These are phyloP conservation scores for Calonectria leucothoes DNA, from an alignment of 2,329 filamentous ascomycete genomes.

Conservation along the genomic window DNA sequence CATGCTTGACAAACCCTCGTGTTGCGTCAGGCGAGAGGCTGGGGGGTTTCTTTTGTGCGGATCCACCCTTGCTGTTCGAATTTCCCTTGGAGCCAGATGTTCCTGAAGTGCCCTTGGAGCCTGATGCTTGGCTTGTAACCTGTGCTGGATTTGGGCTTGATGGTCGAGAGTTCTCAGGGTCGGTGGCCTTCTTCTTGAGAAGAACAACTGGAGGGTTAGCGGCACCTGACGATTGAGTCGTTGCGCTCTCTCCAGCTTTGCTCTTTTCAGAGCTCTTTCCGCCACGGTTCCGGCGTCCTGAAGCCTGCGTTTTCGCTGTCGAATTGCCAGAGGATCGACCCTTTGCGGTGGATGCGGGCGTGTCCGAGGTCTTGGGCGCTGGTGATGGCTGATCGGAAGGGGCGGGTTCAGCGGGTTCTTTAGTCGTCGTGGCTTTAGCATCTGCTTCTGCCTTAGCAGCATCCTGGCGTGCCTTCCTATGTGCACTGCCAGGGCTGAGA, in stretches of 20 bases:
- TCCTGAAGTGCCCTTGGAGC: slow-evolving; percentile 34
- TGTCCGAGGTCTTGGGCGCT: slow-evolving; percentile 31
- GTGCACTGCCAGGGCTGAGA: slow-evolving; percentile 71
- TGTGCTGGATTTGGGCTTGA: slow-evolving; percentile 41
- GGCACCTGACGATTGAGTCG: slow-evolving; percentile 32
- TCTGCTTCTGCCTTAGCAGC: slow-evolving; percentile 67
- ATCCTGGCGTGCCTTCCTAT: slow-evolving; percentile 69
- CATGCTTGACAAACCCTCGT: slow-evolving; percentile 83
- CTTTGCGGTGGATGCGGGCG: slow-evolving; percentile 34
- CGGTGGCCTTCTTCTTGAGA: slow-evolving; percentile 52
- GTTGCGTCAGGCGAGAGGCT: slow-evolving; percentile 58
- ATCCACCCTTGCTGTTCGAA: slow-evolving; percentile 38
- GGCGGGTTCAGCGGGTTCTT: slow-evolving; percentile 42
- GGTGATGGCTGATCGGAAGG: slow-evolving; percentile 36
- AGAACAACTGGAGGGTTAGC: slow-evolving; percentile 53
- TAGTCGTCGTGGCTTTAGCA: slow-evolving; percentile 51
- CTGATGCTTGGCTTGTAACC: slow-evolving; percentile 45
- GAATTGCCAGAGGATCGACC: slow-evolving; percentile 33
- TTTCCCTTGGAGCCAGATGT: slow-evolving; percentile 31
- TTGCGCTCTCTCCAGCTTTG: slow-evolving; percentile 35
- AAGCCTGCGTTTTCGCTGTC: slow-evolving; percentile 41
- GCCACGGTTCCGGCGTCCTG: slow-evolving; percentile 48
- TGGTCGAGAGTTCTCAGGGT: slow-evolving; percentile 36
- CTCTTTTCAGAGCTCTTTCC: slow-evolving; percentile 53
- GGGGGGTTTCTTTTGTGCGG: slow-evolving; percentile 49